These are phyloP conservation scores for Phytophthora lateralis DNA, from an alignment of 352 stramenopile species.

Conservation along the genomic window DNA sequence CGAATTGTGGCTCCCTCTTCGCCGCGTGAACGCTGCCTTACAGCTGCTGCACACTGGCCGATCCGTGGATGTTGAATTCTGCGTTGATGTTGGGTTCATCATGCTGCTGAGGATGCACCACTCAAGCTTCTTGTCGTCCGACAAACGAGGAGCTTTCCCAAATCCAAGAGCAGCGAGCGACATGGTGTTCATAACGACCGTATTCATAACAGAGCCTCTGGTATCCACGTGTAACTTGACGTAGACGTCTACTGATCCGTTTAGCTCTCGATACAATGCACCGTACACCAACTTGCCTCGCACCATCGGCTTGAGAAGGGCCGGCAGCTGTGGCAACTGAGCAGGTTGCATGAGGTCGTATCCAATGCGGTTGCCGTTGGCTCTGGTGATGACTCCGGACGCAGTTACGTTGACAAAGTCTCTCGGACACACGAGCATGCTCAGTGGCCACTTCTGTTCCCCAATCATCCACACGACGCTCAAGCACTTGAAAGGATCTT, in stretches of 20 bases:
- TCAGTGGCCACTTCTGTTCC: constrained; percentile 37
- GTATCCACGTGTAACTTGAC: constrained; percentile 29
- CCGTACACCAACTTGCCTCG: constrained; percentile 31
- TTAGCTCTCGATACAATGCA: constrained; percentile 20
- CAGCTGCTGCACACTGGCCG: constrained; percentile 9
- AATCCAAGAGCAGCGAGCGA: constrained; percentile 20
- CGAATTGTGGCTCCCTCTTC: background rate
- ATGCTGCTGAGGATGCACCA: constrained; percentile 26
- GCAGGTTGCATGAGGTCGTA: constrained; percentile 62
- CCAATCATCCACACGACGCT: constrained; percentile 55
- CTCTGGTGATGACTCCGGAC: constrained; percentile 35
- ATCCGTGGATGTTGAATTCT: background rate
- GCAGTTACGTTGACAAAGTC: constrained; percentile 59
- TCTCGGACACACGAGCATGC: constrained; percentile 45
- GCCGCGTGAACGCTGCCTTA: background rate
- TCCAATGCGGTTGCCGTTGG: constrained; percentile 39
- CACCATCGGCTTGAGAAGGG: constrained; percentile 15
- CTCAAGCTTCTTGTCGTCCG: constrained; percentile 30
- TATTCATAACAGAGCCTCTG: constrained; percentile 11
- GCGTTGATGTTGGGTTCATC: constrained; percentile 9
- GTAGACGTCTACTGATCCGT: constrained; percentile 30
- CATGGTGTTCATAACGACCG: constrained; percentile 19
- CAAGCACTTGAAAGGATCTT: constrained; percentile 53
- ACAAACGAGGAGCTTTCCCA: constrained; percentile 16
- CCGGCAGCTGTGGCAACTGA: constrained; percentile 23